Percentiles rank a stretch among this genome's conserved stretches.
These are phyloP conservation scores for Apiospora arundinis DNA, from an alignment of 2,329 filamentous ascomycete species.

Conservation along the genomic window DNA sequence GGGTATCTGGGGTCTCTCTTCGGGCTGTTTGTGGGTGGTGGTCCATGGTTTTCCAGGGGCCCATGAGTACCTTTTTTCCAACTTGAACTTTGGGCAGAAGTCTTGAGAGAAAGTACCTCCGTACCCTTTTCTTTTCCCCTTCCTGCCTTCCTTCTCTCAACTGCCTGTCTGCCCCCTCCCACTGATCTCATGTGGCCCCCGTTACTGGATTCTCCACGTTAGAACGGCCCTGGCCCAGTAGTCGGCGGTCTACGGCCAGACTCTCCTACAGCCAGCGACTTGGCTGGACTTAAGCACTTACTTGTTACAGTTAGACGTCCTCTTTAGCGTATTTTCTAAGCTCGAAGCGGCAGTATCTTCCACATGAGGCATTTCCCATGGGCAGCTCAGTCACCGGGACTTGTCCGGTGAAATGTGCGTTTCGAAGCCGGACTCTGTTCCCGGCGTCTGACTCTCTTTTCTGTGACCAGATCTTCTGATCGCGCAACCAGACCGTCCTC, in stretches of 20 bases:
- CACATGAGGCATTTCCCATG: conserved; percentile 4
- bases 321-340: not conserved
- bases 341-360: conserved; percentile 8
- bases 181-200: conserved; percentile 22
- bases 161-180: not conserved
- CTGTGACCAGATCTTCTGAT: conserved; percentile 23
- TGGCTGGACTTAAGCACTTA: not conserved
- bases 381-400: not conserved
- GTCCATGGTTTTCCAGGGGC: conserved; percentile 16
- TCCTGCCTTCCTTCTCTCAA: not conserved
- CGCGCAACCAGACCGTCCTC: conserved; percentile 20
- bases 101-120: not conserved
- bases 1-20: conserved; percentile 21
- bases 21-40: conserved; percentile 24
- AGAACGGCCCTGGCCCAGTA: conserved; percentile 20
- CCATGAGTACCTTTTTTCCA: conserved; percentile 15
- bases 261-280: conserved; percentile 12
- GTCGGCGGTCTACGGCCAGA: conserved; percentile 20
- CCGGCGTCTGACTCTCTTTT: conserved; percentile 21
- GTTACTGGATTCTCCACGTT: conserved; percentile 21
- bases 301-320: not conserved
- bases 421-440: conserved; percentile 20
- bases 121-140: not conserved
- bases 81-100: conserved; percentile 16
- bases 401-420: conserved; percentile 12